phyloP scores from a whole-genome alignment of 306 rosid genomes.

The Prosopis cineraria region DNA sequence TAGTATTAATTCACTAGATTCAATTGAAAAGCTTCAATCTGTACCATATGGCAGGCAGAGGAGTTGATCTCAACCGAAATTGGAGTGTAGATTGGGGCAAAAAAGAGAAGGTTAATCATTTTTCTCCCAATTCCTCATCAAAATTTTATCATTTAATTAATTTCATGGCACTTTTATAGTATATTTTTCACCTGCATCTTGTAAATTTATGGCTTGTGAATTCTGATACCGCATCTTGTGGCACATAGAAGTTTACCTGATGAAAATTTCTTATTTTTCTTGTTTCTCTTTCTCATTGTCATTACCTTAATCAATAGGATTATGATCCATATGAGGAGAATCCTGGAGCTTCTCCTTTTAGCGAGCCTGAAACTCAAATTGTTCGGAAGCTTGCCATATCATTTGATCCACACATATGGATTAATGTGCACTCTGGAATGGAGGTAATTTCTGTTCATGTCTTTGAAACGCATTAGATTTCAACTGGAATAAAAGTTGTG shows the following conservation, averaged over 20 bases:
- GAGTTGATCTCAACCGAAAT: slow-evolving; percentile 97
- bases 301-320: slow-evolving; percentile 57
- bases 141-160: background rate
- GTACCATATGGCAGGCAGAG: slow-evolving; percentile 73
- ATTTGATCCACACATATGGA: slow-evolving; percentile 94
- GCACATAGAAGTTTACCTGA: slow-evolving; percentile 1
- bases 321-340: slow-evolving; percentile 98
- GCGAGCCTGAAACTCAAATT: slow-evolving; percentile 97
- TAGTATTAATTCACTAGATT: slow-evolving; percentile 24
- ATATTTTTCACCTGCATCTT: slow-evolving; percentile 11
- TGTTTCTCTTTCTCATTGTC: slow-evolving; percentile 31
- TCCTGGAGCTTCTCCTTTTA: slow-evolving; percentile 89
- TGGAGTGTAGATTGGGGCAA: slow-evolving; percentile 99
- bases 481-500: slow-evolving; percentile 10
- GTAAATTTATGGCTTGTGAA: background rate
- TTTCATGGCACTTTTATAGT: slow-evolving; percentile 5
- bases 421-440: slow-evolving; percentile 99
- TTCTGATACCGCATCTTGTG: background rate
- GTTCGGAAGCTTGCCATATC: slow-evolving; percentile 88
- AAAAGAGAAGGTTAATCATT: slow-evolving; percentile 79
- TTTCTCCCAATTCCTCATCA: slow-evolving; percentile 10
- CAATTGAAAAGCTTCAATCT: slow-evolving; percentile 40
- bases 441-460: slow-evolving; percentile 55
- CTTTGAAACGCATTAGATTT: background rate
- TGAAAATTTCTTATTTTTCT: slow-evolving; percentile 22